Base-by-base conservation (phyloP, 2,329 filamentous ascomycete genomes). In the Colletotrichum sp. region DNA sequence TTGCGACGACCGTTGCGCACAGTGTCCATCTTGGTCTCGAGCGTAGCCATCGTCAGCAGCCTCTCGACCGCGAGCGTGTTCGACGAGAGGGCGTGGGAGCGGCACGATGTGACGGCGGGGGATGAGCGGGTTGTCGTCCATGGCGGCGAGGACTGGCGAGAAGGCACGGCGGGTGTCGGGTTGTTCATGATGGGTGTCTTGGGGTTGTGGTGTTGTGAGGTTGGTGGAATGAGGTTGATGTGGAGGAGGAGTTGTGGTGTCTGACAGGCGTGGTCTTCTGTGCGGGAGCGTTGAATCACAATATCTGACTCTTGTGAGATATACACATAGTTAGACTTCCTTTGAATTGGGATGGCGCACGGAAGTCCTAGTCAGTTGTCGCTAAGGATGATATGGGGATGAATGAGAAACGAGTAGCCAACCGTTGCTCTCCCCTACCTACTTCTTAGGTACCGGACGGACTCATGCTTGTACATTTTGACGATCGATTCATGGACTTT, bases 31-130 rank as follows among this genome's bases (percentile, higher is more conserved):
- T 67, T 49, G 9, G 77, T 64, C 11, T 76, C 77, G 8, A 76
- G 62, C 5, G 76, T 57, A 12, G 72, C 66, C 65, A 78, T 78
- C 9, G 77, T 75, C 15, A 71, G 77, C n/a, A 77, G 19, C 39
- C 77, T 78, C 44, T 78, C 77, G 1, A 34, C n/a, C 5, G 77
- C 71, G 12, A 62, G 69, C 11, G 39, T 55, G 22, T 72, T 39
- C 9, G 73, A 75, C n/a, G 65, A 49, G 57, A 77, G 19, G 15
- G 52, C 63, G 15, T 30, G 44, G 15, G 34, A 39, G 7, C 63
- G 30, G 75, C 6, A 74, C 65, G 29, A 77, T 61, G 19, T 36
- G 52, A 2, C 25, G n/a, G 16, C n/a, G 77, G 74, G 9, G 70
- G 22, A 76, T 36, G 57, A 76, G 29, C 19, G 77, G 22, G n/a